Conservation (phyloP, 108 stramenopile species). For the Discostella stelligeroides region DNA sequence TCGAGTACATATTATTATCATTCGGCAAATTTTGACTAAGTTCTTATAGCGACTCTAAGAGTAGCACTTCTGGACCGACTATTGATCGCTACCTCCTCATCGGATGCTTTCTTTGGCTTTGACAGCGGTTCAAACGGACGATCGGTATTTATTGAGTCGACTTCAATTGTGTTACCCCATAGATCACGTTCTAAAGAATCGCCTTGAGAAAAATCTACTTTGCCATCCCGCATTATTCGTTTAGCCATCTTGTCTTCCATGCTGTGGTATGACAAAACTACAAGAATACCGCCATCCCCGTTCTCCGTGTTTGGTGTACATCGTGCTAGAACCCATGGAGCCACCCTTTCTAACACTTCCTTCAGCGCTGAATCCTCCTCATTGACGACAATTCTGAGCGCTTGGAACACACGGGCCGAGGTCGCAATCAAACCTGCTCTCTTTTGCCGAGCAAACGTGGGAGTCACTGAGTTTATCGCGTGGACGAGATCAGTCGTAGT, state of each 20-base stretch:
- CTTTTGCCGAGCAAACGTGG: constrained; percentile 70
- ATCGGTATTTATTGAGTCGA: constrained; percentile 13
- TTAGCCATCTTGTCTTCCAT: constrained; percentile 93
- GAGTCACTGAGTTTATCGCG: constrained; percentile 77
- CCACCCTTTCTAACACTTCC: constrained; percentile 66
- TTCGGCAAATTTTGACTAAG: background rate
- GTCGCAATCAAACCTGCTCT: constrained; percentile 82
- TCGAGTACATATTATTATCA: no score
- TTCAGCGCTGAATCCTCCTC: constrained; percentile 80
- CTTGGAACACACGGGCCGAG: constrained; percentile 87
- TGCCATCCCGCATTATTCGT: constrained; percentile 84
- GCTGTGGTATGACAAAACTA: constrained; percentile 91
- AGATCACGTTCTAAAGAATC: constrained; percentile 62
- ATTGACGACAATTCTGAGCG: constrained; percentile 91
- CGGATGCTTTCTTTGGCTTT: constrained; percentile 70
- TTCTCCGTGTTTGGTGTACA: constrained; percentile 45
- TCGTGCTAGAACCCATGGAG: constrained; percentile 62
- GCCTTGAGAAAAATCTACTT: constrained; percentile 33
- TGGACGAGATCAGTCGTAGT: constrained; percentile 80
- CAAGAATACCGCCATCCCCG: constrained; percentile 49
- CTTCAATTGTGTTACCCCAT: constrained; percentile 74
- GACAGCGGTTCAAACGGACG: constrained; percentile 74
- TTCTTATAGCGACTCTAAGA: constrained; percentile 63
- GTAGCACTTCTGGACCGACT: constrained; percentile 84
- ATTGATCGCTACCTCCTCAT: constrained; percentile 76